phyloP scores from a whole-genome alignment of 139 green algal genomes.

The Gonium pectorale region DNA sequence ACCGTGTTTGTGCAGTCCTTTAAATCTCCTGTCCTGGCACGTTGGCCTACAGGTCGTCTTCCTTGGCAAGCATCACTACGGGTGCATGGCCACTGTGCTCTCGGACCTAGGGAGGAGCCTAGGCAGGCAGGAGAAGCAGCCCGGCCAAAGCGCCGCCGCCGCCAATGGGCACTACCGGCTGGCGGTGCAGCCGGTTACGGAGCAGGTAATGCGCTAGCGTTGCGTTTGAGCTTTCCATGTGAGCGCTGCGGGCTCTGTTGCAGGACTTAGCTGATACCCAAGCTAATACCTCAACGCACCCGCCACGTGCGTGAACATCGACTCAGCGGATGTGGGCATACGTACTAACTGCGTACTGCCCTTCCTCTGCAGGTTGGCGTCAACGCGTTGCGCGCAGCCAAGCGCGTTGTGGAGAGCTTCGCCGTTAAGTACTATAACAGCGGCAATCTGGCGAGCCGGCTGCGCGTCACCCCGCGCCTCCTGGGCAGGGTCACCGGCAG shows the following conservation, averaged over 20 bases:
- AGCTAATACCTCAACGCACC: too few relatives aligned
- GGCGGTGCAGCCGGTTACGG: constrained; percentile 10
- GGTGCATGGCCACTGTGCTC: constrained; percentile 81
- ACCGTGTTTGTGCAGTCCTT: too few relatives aligned
- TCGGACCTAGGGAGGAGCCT: constrained; percentile 58
- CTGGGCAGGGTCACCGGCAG: constrained; percentile 82
- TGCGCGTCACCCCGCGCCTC: constrained; percentile 69
- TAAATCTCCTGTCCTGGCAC: neutral
- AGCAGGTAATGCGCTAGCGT: too few relatives aligned
- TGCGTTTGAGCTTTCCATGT: too few relatives aligned
- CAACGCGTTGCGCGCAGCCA: constrained; percentile 22
- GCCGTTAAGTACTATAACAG: constrained; percentile 67
- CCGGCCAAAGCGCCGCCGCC: neutral
- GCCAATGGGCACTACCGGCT: constrained; percentile 29
- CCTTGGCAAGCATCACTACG: constrained; percentile 82
- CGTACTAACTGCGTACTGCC: too few relatives aligned
- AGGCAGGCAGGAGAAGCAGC: constrained; percentile 28
- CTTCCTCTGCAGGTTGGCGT: neutral
- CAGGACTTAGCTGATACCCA: too few relatives aligned
- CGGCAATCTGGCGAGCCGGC: constrained; percentile 54
- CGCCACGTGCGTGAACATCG: too few relatives aligned
- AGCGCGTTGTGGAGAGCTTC: constrained; percentile 54
- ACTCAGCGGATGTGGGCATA: too few relatives aligned
- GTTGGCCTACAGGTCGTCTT: constrained; percentile 71
- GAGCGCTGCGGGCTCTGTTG: too few relatives aligned